Percentiles rank a stretch among this genome's conserved stretches.
Evolutionary conservation across 306 rosid species (phyloP).

Genomic region (Vigna hirtella): DNA sequence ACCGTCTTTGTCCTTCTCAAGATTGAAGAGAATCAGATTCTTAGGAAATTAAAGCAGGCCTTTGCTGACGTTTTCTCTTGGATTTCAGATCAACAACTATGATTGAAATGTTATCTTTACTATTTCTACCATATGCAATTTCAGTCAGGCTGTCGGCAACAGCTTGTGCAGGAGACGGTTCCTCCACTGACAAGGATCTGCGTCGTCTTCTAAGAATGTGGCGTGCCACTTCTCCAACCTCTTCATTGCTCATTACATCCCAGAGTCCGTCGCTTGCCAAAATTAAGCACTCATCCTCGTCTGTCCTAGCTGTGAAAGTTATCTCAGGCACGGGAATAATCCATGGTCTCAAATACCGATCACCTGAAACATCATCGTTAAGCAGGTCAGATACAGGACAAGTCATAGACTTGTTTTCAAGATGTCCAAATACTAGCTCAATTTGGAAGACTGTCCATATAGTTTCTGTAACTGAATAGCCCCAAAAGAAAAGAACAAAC

Average conservation of each 20-base stretch:
- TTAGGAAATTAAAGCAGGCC: constrained; percentile 47
- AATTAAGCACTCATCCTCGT: constrained; percentile 80
- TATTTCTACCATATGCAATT: constrained; percentile 72
- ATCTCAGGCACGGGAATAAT: constrained; percentile 85
- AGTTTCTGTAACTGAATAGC: constrained; percentile 3
- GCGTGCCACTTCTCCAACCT: constrained; percentile 80
- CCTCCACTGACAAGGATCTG: constrained; percentile 51
- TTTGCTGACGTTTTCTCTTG: constrained; percentile 66
- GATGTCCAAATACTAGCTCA: constrained; percentile 53
- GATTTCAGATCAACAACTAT: constrained; percentile 81
- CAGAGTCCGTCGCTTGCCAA: constrained; percentile 91
- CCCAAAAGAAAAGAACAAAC: background rate
- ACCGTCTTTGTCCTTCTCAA: constrained; percentile 40
- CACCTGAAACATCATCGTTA: constrained; percentile 62
- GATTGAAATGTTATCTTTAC: constrained; percentile 78
- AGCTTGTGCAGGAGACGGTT: constrained; percentile 65
- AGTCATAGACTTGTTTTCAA: constrained; percentile 46
- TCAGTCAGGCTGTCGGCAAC: constrained; percentile 79
- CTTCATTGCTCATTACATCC: constrained; percentile 88
- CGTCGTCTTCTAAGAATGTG: constrained; percentile 71
- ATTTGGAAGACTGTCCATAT: background rate
- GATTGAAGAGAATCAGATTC: constrained; percentile 13
- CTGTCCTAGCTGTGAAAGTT: constrained; percentile 67
- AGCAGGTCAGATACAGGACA: constrained; percentile 15
- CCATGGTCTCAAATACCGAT: constrained; percentile 84